Conservation (phyloP, 805 yeast species). For the Teunomyces lycoperdinae region DNA sequence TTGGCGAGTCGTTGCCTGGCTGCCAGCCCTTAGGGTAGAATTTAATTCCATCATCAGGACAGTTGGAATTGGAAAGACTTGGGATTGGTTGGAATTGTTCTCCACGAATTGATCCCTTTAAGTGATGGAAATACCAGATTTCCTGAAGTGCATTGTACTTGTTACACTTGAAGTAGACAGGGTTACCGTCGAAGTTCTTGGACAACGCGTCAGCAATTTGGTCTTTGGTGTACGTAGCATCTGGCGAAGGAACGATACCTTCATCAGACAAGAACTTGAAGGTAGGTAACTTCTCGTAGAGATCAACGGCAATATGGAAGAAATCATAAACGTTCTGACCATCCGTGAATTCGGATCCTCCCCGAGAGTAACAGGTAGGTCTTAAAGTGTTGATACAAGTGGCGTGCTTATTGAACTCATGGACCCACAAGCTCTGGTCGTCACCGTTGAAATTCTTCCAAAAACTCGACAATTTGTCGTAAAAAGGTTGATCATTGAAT, state of each 20-base stretch:
- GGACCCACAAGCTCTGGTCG: constrained; percentile 77
- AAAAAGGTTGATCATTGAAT: constrained; percentile 49
- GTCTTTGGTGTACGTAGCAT: constrained; percentile 52
- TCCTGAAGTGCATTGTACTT: constrained; percentile 35
- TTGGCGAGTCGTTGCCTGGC: constrained; percentile 1
- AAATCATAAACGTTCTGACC: constrained; percentile 62
- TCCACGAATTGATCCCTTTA: constrained; percentile 18
- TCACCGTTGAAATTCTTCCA: constrained; percentile 78
- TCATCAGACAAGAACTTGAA: constrained; percentile 61
- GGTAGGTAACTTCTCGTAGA: constrained; percentile 63
- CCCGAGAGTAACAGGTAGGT: constrained; percentile 60
- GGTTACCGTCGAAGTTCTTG: constrained; percentile 48
- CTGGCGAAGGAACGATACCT: constrained; percentile 67
- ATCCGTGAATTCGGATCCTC: constrained; percentile 16
- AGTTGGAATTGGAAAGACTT: constrained; percentile 49
- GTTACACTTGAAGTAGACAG: constrained; percentile 63
- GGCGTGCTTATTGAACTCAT: constrained; percentile 92
- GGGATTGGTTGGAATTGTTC: constrained; percentile 41
- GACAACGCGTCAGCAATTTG: constrained; percentile 54
- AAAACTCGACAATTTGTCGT: constrained; percentile 51
- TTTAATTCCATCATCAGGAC: constrained; percentile 68
- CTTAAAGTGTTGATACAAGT: constrained; percentile 83
- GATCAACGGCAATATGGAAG: constrained; percentile 55
- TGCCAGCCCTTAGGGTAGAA: constrained; percentile 63
- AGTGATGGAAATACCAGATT: constrained; percentile 25